Evolutionary conservation across 192 early-diverging fungal genomes (phyloP).

Genomic region (Backusella luteola): DNA sequence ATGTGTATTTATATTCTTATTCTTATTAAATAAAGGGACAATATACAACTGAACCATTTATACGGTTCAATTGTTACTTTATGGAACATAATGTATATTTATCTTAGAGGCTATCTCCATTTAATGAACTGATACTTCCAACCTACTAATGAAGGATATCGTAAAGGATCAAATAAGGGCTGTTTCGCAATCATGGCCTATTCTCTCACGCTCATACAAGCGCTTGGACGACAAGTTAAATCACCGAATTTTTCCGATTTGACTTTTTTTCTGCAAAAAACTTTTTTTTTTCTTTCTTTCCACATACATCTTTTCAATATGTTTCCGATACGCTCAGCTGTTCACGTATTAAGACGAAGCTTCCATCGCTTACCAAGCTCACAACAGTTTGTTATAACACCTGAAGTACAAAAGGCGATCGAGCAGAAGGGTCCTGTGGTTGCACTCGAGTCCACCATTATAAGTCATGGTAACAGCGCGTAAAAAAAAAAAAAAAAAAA

Average conservation of each 20-base stretch:
- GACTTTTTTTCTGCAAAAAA: not conserved
- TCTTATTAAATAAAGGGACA: constrained; percentile 1
- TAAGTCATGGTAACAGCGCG: constrained; percentile 70
- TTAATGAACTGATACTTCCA: too few species aligned
- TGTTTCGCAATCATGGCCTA: too few species aligned
- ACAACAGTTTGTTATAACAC: constrained; percentile 11
- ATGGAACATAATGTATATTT: too few species aligned
- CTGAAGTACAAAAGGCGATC: constrained; percentile 59
- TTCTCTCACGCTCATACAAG: too few species aligned
- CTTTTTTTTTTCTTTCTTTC: not conserved
- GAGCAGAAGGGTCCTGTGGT: constrained; percentile 67
- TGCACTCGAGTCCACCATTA: constrained; percentile 93
- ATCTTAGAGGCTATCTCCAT: too few species aligned
- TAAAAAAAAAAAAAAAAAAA: too few species aligned
- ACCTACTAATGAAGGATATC: too few species aligned
- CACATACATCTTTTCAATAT: not conserved
- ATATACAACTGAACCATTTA: not conserved
- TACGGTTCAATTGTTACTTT: not conserved
- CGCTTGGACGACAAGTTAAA: not conserved
- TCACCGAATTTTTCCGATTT: not conserved
- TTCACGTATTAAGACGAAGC: not conserved
- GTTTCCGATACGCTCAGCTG: not conserved
- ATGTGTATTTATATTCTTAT: not conserved
- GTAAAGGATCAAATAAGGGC: too few species aligned
- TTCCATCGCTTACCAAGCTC: constrained; percentile 18